Base-by-base conservation (phyloP, 2,329 filamentous ascomycete genomes). In the Diaporthe vexans region DNA sequence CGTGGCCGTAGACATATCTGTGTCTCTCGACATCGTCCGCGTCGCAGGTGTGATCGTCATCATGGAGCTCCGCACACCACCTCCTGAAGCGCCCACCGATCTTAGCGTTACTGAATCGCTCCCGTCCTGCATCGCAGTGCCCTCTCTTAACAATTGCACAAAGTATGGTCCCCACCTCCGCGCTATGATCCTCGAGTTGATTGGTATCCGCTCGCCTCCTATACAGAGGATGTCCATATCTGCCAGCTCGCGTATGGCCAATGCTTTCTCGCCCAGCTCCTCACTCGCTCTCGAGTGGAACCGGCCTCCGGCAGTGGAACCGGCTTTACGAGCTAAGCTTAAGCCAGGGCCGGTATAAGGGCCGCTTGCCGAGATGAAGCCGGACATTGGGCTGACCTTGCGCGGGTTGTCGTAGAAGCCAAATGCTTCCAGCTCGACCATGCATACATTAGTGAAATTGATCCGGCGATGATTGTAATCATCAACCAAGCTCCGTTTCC, bases 391-490 rank as follows among this genome's bases (percentile, higher is more conserved):
- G 6, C 91, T 87, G 0, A 89, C 91, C 81, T 93, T 94, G 77
- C 95, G 91, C 15, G 97, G 95, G 81, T 98, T 99, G 81, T 98
- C 96, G 82, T 98, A 98, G 57, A 99, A 92, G 1, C 97, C 97
- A 85, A 98, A 99, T 0, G 97, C 95, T 81, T 99, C 97, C 15
- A 99, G 88, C 83, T 99, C 97, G 11, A 99, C 96, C 88, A 98
- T 94, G 82, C 97, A 98, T 37, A 98, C 92, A 80, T 99, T 97
- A 13, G 94, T 94, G 82, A 98, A 99, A 83, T 99, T 99, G 84
- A 99, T 97, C 35, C 97, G 93, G 15, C 97, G 93, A 80, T 98
- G 97, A 81, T 98, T 98, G 84, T 99, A 99, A 83, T 99, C 97
- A 78, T 99, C 96, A 0, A 98, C 96, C 43, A 99, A 88, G 78